Conservation (phyloP, 2,329 filamentous ascomycete genomes). For the Kalaharituber pfeilii region DNA sequence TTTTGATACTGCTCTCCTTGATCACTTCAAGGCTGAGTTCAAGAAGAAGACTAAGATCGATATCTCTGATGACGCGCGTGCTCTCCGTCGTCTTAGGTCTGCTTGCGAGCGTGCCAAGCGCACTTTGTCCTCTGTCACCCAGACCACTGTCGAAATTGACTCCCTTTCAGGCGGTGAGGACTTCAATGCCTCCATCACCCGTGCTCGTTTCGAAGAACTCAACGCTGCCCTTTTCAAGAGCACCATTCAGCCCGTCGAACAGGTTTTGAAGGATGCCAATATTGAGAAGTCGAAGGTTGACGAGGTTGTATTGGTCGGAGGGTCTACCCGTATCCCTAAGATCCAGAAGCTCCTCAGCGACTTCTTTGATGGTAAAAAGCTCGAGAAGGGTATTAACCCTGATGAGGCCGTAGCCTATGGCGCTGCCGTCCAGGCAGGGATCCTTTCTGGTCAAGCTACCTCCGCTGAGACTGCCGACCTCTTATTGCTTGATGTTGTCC, state of each 20-base stretch:
- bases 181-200: slow-evolving; percentile 92
- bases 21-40: slow-evolving; percentile 96
- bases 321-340: slow-evolving; percentile 93
- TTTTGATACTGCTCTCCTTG: slow-evolving; percentile 89
- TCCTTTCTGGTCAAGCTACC: slow-evolving; percentile 93
- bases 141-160: slow-evolving; percentile 97
- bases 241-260: slow-evolving; percentile 85
- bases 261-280: slow-evolving; percentile 83
- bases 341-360: slow-evolving; percentile 99
- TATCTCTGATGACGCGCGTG: slow-evolving; percentile 67
- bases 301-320: slow-evolving; percentile 97
- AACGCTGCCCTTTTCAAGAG: slow-evolving; percentile 90
- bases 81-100: slow-evolving; percentile 86
- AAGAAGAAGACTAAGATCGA: slow-evolving; percentile 56
- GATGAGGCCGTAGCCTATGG: slow-evolving; percentile 98
- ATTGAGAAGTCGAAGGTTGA: slow-evolving; percentile 85
- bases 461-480: slow-evolving; percentile 89
- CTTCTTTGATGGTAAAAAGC: slow-evolving; percentile 99
- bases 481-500: slow-evolving; percentile 87
- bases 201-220: slow-evolving; percentile 96
- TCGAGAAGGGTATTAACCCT: slow-evolving; percentile 99
- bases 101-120: slow-evolving; percentile 99
- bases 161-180: slow-evolving; percentile 96
- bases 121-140: slow-evolving; percentile 90
- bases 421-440: slow-evolving; percentile 96